Evolutionary conservation across 2,329 filamentous ascomycete genomes (phyloP).

Genomic region (Ophidiomyces ophidiicola): DNA sequence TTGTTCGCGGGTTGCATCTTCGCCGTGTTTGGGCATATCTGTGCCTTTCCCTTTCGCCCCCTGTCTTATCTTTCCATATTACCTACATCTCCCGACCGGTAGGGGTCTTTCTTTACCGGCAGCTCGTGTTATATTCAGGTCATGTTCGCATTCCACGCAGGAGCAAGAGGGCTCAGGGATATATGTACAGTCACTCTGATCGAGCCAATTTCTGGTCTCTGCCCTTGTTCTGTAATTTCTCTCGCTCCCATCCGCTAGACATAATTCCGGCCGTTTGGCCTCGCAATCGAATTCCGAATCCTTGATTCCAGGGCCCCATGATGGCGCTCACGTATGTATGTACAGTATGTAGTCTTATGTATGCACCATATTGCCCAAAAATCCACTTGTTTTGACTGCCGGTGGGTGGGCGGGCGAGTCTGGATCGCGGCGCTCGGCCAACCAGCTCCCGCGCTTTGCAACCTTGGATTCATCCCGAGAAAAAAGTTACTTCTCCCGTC

Average conservation of each 20-base stretch:
- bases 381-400: too few relatives aligned
- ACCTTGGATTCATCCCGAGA: not conserved
- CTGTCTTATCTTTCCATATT: conserved; percentile 8
- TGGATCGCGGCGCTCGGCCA: not conserved
- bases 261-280: too few relatives aligned
- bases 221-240: conserved; percentile 7
- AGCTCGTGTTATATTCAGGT: conserved; percentile 4
- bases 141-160: conserved; percentile 10
- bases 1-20: conserved; percentile 6
- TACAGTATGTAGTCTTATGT: too few relatives aligned
- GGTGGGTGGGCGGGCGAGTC: not conserved
- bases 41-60: conserved; percentile 3
- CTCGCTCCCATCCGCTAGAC: conserved; percentile 1
- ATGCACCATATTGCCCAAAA: too few relatives aligned
- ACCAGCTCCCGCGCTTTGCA: conserved; percentile 1
- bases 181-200: conserved; percentile 20
- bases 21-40: not conserved
- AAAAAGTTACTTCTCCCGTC: conserved; percentile 11
- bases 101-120: conserved; percentile 1
- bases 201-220: conserved; percentile 12
- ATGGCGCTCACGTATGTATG: too few relatives aligned
- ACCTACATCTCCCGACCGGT: conserved; percentile 8
- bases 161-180: conserved; percentile 14
- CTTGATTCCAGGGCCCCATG: too few relatives aligned
- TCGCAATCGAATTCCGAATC: too few relatives aligned